phyloP scores from a whole-genome alignment of 441 rosid genomes.

The Corymbia citriodora region DNA sequence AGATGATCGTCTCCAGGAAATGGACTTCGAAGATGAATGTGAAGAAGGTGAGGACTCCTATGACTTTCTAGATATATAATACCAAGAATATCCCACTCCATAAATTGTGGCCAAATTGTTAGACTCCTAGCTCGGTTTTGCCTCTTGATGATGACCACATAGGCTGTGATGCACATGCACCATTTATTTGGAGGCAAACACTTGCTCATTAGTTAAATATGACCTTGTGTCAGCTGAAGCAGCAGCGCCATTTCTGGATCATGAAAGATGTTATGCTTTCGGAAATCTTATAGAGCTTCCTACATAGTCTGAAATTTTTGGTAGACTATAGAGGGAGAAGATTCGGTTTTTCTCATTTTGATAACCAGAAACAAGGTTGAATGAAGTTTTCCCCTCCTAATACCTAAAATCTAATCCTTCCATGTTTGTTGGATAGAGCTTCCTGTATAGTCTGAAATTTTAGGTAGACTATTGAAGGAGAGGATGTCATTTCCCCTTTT shows the following conservation, averaged over 20 bases:
- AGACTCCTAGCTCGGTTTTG: not conserved
- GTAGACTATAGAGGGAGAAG: not conserved
- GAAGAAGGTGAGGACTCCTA: constrained; percentile 36
- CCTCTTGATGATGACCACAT: not conserved
- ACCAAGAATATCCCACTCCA: not conserved
- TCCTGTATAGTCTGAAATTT: not conserved
- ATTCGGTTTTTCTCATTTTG: not conserved
- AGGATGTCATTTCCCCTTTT: not conserved
- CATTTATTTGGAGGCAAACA: not conserved
- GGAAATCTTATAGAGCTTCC: not conserved
- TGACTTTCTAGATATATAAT: constrained; percentile 9
- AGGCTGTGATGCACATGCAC: not conserved
- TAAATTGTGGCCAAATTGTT: not conserved
- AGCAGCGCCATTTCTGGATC: not conserved
- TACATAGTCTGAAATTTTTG: not conserved
- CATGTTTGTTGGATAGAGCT: not conserved
- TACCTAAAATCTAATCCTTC: not conserved
- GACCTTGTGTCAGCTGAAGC: not conserved
- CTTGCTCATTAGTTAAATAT: not conserved
- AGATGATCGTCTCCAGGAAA: constrained; percentile 29
- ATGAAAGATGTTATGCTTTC: not conserved
- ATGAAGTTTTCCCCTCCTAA: not conserved
- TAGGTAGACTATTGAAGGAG: not conserved
- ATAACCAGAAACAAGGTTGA: not conserved
- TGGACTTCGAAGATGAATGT: constrained; percentile 31